Percentiles rank a stretch among this genome's conserved stretches.
Evolutionary conservation across 352 stramenopile species (phyloP).

Genomic region (Pythium brassicae): DNA sequence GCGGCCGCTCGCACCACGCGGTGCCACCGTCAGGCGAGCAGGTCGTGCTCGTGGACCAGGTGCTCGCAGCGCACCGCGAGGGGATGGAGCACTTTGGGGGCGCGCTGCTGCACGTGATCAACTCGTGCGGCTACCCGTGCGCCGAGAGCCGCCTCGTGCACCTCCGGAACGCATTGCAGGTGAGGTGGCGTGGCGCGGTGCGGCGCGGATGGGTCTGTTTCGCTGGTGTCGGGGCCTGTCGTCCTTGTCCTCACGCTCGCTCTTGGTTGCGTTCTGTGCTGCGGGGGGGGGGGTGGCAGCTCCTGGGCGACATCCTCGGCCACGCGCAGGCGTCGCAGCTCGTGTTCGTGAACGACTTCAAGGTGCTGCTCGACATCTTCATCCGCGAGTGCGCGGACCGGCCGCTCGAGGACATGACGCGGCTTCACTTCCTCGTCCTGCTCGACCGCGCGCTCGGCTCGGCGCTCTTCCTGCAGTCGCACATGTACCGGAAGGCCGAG

Average conservation of each 20-base stretch:
- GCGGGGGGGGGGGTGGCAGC: too few relatives aligned
- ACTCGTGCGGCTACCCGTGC: slow-evolving; percentile 74
- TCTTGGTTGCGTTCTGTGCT: not conserved
- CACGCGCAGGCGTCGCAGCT: slow-evolving; percentile 37
- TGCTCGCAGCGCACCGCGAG: slow-evolving; percentile 41
- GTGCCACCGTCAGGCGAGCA: not conserved
- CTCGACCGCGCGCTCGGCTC: slow-evolving; percentile 42
- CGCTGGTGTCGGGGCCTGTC: not conserved
- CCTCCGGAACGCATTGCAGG: slow-evolving; percentile 51
- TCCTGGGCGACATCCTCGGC: slow-evolving; percentile 50
- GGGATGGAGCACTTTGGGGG: slow-evolving; percentile 58
- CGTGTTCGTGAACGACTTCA: slow-evolving; percentile 75
- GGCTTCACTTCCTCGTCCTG: slow-evolving; percentile 39
- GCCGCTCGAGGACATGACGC: slow-evolving; percentile 39
- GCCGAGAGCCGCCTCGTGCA: slow-evolving; percentile 26
- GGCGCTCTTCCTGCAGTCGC: slow-evolving; percentile 37
- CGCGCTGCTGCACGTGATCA: slow-evolving; percentile 74
- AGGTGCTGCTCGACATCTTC: slow-evolving; percentile 62
- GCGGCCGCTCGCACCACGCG: not conserved
- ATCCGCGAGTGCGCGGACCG: slow-evolving; percentile 62
- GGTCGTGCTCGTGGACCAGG: slow-evolving; percentile 41
- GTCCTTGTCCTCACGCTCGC: not conserved
- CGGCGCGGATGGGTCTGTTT: not conserved
- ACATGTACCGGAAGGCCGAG: slow-evolving; percentile 57
- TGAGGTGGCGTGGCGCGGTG: slow-evolving; percentile 4